Base-by-base conservation (phyloP, 2,329 filamentous ascomycete genomes). In the Drechslerella stenobrocha region DNA sequence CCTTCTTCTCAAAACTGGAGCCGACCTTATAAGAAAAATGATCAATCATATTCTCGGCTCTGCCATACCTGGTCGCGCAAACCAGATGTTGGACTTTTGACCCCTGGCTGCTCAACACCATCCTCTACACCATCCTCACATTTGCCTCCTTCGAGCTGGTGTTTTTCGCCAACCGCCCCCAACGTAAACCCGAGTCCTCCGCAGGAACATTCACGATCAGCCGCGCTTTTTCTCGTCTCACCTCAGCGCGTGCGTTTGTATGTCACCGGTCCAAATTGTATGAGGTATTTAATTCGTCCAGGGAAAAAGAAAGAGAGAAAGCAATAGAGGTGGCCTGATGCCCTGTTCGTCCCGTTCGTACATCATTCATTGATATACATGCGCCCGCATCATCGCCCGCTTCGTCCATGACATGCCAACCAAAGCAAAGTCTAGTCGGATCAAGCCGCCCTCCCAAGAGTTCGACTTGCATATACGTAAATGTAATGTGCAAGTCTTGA, bases 81-180 rank as follows among this genome's bases (percentile, higher is more conserved):
- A n/a, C n/a, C 61, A 66, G 53, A 66, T 67, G 55, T 42, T 42
- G 15, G 13, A 7, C 15, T 67, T 59, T 44, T 22, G 35, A 67
- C 63, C 63, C 63, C 60, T 44, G 63, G 44, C 40, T 37, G 35
- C 50, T 59, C 63, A 67, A 59, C 55, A 67, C 51, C 63, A 46
- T 50, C 55, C 55, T 44, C 63, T 30, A 55, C 63, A 60, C 63
- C 56, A 65, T 55, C 42, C 50, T 52, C 23, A 52, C 40, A 28
- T 46, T 57, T 45, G 52, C 37, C 40, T 47, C 44, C 15, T n/a
- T 47, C 15, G 24, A 26, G 9, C 40, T 28, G 35, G 22, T 32
- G 24, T 47, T 32, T 48, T 18, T 53, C 50, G 22, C 40, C n/a
- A 45, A 40, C 32, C 45, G 34, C 34, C 35, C 56, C 37, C 37